phyloP scores from a whole-genome alignment of 345 rosid species.

The Eutrema japonicum region DNA sequence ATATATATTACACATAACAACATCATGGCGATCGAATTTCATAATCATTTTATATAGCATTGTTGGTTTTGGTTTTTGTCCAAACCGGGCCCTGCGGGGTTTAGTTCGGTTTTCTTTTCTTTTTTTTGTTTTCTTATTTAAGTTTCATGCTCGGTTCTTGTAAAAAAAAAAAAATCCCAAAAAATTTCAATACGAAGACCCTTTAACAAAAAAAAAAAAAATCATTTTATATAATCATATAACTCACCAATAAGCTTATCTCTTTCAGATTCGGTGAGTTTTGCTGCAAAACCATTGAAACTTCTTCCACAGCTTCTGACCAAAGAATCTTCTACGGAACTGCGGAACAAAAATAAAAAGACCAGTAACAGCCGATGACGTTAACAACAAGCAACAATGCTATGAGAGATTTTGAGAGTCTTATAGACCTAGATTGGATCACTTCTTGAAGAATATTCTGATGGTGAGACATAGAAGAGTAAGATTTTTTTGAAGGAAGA shows the following conservation, averaged over 20 bases:
- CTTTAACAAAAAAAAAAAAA: too few relatives aligned
- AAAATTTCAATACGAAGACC: too few relatives aligned
- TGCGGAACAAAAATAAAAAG: neutral
- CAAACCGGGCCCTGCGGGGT: too few relatives aligned
- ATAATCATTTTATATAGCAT: neutral
- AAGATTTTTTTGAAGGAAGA: slow-evolving; percentile 29
- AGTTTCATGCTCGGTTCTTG: too few relatives aligned
- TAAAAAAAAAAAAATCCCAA: too few relatives aligned
- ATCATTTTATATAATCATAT: neutral
- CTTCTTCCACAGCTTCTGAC: slow-evolving; percentile 46
- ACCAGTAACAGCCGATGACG: neutral
- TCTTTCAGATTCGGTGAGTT: slow-evolving; percentile 54
- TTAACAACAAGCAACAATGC: slow-evolving; percentile 7
- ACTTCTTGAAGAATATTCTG: slow-evolving; percentile 40
- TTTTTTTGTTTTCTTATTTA: too few relatives aligned
- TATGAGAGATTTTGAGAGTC: neutral
- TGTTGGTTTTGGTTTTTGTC: too few relatives aligned
- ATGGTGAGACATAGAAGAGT: slow-evolving; percentile 41
- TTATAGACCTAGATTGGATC: slow-evolving; percentile 1
- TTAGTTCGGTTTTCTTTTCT: too few relatives aligned
- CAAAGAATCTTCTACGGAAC: slow-evolving; percentile 35
- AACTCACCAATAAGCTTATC: slow-evolving; percentile 48
- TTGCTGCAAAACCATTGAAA: slow-evolving; percentile 51
- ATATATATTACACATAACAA: neutral
- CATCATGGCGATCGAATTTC: neutral